These are phyloP conservation scores for Citrus medica DNA, from an alignment of 345 rosid species.

Conservation along the genomic window DNA sequence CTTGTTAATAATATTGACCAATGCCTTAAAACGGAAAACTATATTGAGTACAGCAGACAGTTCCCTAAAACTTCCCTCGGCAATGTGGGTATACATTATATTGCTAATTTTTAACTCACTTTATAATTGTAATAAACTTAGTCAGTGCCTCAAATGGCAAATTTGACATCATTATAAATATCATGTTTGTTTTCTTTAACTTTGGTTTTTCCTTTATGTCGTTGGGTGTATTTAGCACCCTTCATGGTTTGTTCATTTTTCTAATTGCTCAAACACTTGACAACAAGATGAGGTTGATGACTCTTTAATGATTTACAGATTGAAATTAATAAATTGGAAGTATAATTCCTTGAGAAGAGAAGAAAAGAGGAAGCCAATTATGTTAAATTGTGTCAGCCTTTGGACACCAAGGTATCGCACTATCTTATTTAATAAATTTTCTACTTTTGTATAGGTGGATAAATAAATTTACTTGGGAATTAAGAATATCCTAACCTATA, in stretches of 20 bases:
- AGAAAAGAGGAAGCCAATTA: conserved; percentile 84
- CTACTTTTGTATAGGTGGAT: background rate
- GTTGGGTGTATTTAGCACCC: background rate
- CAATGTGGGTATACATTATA: background rate
- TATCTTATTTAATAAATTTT: background rate
- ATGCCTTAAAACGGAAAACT: background rate
- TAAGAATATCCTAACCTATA: background rate
- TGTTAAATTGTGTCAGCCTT: conserved; percentile 71
- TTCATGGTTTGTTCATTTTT: background rate
- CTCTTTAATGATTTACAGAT: conserved; percentile 38
- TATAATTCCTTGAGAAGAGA: conserved; percentile 82
- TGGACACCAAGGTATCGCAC: conserved; percentile 57
- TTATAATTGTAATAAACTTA: no score
- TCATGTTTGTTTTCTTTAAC: no score
- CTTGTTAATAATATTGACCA: background rate
- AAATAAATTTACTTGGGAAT: background rate
- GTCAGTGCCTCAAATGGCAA: no score
- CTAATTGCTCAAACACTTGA: background rate
- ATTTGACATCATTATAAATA: no score
- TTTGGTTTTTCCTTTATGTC: no score
- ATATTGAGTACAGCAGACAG: background rate
- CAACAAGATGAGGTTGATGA: background rate
- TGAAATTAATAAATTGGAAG: conserved; percentile 73
- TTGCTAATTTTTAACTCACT: background rate
- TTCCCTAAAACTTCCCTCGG: no score